Evolutionary conservation across 75 land plant species (phyloP).

Genomic region (Ceratopteris richardii): DNA sequence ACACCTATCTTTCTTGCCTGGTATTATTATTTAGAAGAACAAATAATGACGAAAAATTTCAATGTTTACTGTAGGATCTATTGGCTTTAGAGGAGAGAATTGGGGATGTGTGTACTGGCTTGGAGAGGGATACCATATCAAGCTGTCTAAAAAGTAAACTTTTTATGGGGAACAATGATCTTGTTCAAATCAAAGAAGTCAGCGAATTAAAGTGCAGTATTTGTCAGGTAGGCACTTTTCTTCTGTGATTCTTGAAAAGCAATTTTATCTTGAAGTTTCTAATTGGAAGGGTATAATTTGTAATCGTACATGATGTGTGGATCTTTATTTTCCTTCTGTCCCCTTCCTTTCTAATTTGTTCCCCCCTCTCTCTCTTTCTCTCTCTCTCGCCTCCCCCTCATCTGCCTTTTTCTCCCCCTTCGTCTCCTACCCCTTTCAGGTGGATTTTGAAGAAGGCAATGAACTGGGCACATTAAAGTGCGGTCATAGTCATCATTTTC

Average conservation of each 20-base stretch:
- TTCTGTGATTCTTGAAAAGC: neutral
- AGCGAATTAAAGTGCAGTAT: conserved; percentile 65
- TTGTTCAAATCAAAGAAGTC: conserved; percentile 16
- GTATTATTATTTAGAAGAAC: neutral
- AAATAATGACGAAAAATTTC: neutral
- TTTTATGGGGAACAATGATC: neutral
- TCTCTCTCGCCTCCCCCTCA: no score
- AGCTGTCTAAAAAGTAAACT: conserved; percentile 38
- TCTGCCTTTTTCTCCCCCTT: no score
- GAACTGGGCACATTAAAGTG: conserved; percentile 41
- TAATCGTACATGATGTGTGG: no score
- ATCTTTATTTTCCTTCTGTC: no score
- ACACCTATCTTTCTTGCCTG: neutral
- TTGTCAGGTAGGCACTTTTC: conserved; percentile 50
- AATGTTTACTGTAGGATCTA: conserved; percentile 39
- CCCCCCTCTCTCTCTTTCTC: no score
- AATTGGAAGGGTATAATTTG: no score
- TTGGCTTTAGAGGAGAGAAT: conserved; percentile 73
- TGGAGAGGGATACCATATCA: conserved; percentile 42
- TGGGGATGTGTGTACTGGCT: conserved; percentile 79
- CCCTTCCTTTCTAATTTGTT: no score
- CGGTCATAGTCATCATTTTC: conserved; percentile 47
- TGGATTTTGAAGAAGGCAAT: conserved; percentile 41
- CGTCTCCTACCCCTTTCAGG: conserved; percentile 16
- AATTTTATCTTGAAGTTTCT: no score